phyloP scores from a whole-genome alignment of 768 basidiomycete species.

The Podaxis carcinomalis region DNA sequence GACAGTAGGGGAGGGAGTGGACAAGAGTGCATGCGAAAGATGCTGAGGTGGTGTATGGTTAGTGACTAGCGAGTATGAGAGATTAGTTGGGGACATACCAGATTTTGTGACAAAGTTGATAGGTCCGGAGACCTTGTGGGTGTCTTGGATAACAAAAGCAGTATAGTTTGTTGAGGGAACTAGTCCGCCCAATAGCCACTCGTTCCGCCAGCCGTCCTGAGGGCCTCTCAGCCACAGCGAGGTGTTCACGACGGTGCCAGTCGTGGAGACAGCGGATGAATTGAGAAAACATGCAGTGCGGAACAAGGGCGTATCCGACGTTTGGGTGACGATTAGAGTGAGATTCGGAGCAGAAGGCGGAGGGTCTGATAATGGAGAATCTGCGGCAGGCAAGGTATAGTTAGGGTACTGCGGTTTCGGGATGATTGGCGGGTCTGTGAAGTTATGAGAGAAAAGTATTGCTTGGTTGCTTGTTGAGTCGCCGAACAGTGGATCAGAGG shows the following conservation, averaged over 20 bases:
- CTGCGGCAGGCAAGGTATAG: slow-evolving; percentile 64
- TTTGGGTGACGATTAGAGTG: slow-evolving; percentile 52
- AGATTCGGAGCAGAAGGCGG: slow-evolving; percentile 44
- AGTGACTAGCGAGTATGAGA: no score
- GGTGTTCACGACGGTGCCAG: slow-evolving; percentile 37
- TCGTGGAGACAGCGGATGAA: slow-evolving; percentile 21
- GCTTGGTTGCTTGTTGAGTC: slow-evolving; percentile 58
- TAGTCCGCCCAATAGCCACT: slow-evolving; percentile 63
- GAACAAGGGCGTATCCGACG: slow-evolving; percentile 37
- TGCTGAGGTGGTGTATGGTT: slow-evolving; percentile 22
- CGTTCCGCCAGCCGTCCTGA: slow-evolving; percentile 55
- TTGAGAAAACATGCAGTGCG: slow-evolving; percentile 59
- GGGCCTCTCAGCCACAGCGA: slow-evolving; percentile 53
- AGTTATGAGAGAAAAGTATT: slow-evolving; percentile 64
- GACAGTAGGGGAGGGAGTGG: slow-evolving; percentile 72
- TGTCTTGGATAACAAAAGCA: slow-evolving; percentile 56
- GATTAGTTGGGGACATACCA: no score
- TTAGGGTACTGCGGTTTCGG: slow-evolving; percentile 59
- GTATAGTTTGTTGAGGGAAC: slow-evolving; percentile 50
- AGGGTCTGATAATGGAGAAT: slow-evolving; percentile 36
- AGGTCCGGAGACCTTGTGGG: slow-evolving; percentile 58
- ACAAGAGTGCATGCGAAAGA: slow-evolving; percentile 68
- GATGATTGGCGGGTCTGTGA: slow-evolving; percentile 24
- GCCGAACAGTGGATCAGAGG: slow-evolving; percentile 52
- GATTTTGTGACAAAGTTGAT: slow-evolving; percentile 76